These are phyloP conservation scores for Piromyces finnis DNA, from an alignment of 192 early-diverging fungal genomes.

Conservation along the genomic window DNA sequence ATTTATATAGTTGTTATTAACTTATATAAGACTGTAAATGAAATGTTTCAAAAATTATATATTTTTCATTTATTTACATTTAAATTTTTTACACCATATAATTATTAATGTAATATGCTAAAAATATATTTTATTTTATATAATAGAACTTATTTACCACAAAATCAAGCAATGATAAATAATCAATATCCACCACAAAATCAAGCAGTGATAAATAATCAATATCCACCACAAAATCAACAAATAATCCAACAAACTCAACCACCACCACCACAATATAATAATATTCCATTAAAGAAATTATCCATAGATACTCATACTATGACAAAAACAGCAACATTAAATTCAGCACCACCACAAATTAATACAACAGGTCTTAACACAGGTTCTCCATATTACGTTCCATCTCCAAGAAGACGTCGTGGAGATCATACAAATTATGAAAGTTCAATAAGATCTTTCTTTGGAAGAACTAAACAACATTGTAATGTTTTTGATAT, in stretches of 20 bases:
- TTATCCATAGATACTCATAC: not conserved
- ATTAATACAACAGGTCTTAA: not conserved
- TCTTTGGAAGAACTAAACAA: not conserved
- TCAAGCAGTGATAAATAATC: not conserved
- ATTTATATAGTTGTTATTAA: too few relatives aligned
- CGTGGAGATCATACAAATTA: not conserved
- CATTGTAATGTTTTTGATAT: not conserved
- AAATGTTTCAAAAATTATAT: too few relatives aligned
- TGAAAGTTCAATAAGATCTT: not conserved
- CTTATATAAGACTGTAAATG: too few relatives aligned
- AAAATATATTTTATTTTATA: too few relatives aligned
- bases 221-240: not conserved
- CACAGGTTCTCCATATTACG: not conserved
- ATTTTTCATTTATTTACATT: too few relatives aligned
- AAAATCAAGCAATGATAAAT: not conserved
- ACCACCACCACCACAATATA: not conserved
- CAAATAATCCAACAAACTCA: not conserved
- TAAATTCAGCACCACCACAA: not conserved
- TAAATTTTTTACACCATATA: too few relatives aligned
- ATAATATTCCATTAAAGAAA: not conserved
- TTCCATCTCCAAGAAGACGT: not conserved
- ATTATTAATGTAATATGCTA: too few relatives aligned
- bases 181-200: not conserved
- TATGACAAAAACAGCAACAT: not conserved
- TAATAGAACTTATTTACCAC: not conserved